Evolutionary conservation across 2,329 filamentous ascomycete genomes (phyloP), one percentile per base, ranked within the genome.

Genomic region (Penicillium janthinellum): DNA sequence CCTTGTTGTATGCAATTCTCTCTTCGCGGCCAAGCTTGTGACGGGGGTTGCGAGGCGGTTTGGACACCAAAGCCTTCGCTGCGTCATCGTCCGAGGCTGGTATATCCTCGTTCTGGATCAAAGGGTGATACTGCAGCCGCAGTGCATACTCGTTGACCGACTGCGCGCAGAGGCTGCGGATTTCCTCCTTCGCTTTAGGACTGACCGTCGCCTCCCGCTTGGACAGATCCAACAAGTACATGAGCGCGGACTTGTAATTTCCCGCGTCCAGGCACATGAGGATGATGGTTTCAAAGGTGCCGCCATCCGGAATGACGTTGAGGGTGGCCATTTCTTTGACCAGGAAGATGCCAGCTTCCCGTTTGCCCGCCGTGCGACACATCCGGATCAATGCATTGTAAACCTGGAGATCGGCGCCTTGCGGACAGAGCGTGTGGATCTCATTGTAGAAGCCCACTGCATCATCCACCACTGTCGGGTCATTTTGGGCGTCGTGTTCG

Each of bases 221-320:
- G 7, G 68, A 58, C 57, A 78, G 65, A 55, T 79, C 77, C 44
- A 73, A 60, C 51, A 77, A 67, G 61, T 79, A 79, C 63, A 72
- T 73, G 59, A 71, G 73, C 1, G 71, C 76, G 5, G 75, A 75
- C 53, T 69, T 64, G 60, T 71, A 77, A 47, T 74, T 76, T 5
- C 65, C 67, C 8, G 68, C 62, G 7, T 77, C 72, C 4, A 85
- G 64, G 67, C 86, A 89, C 45, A 86, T 79, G 12, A 86, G 71
- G 15, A 89, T 82, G 11, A 90, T 75, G 4, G 83, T 78, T 64
- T 89, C 86, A 64, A 89, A 89, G 0, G 87, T 89, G 17, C 82
- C 64, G n/a, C 75, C 69, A 60, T 87, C 80, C 0, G 88, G 86
- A 15, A 77, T 67, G 31, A 89, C 74, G 7, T 77, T 77, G 8